Conservation (phyloP, 306 rosid species). For the Ormosia semicastrata region DNA sequence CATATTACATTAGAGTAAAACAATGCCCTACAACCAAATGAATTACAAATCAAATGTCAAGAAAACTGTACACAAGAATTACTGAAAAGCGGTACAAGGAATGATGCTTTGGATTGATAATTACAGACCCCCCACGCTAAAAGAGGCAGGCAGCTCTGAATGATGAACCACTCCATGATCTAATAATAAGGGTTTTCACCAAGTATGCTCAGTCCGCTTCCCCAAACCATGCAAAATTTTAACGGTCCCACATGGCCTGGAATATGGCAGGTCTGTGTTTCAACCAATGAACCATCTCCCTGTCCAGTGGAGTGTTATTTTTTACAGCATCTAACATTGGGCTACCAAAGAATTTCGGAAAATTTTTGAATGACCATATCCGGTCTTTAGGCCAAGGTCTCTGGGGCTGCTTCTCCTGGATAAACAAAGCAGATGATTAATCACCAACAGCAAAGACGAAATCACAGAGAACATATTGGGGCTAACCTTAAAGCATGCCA, state of each 20-base stretch:
- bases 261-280: constrained; percentile 79
- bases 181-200: constrained; percentile 29
- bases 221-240: constrained; percentile 50
- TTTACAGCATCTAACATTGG: constrained; percentile 88
- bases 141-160: constrained; percentile 65
- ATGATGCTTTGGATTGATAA: constrained; percentile 48
- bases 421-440: constrained; percentile 21
- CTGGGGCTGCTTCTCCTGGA: constrained; percentile 92
- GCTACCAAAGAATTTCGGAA: constrained; percentile 76
- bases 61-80: constrained; percentile 84
- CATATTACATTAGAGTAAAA: constrained; percentile 52
- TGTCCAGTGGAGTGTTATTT: constrained; percentile 61
- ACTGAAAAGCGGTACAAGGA: constrained; percentile 39
- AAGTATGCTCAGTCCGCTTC: constrained; percentile 35
- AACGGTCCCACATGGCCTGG: constrained; percentile 87
- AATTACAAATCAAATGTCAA: constrained; percentile 60
- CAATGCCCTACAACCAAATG: constrained; percentile 61
- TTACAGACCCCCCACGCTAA: constrained; percentile 58
- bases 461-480: not conserved
- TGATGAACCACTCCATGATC: constrained; percentile 52
- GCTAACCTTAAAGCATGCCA: not conserved
- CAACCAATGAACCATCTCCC: constrained; percentile 95
- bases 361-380: constrained; percentile 86
- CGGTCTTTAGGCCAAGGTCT: constrained; percentile 92
- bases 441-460: not conserved